Conservation (phyloP, 306 rosid genomes). For the Pyrus communis region DNA sequence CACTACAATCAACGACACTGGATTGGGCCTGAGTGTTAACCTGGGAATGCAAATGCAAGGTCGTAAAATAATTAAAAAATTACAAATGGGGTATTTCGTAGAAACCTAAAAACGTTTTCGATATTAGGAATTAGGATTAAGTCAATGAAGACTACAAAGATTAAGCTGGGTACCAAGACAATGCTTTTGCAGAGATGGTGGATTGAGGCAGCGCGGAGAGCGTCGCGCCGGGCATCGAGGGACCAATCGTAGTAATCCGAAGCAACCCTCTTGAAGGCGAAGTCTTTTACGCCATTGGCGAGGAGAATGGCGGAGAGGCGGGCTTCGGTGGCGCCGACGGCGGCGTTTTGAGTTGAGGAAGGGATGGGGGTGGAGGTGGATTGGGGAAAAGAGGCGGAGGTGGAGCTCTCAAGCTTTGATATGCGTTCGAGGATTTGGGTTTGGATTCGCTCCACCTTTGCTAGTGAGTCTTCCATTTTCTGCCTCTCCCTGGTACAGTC, state of each 20-base stretch:
- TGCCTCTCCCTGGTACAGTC: background rate
- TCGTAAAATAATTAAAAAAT: background rate
- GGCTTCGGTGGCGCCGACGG: conserved; percentile 36
- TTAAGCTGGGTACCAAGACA: conserved; percentile 41
- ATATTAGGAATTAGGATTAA: no score
- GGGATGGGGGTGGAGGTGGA: conserved; percentile 1
- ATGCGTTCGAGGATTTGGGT: conserved; percentile 39
- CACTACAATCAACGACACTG: conserved; percentile 55
- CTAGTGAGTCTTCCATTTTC: conserved; percentile 35
- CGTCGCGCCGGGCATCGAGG: conserved; percentile 66
- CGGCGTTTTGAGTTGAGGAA: background rate
- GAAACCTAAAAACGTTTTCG: no score
- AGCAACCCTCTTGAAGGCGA: conserved; percentile 68
- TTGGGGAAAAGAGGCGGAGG: conserved; percentile 7
- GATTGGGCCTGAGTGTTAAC: conserved; percentile 82
- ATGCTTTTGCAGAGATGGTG: conserved; percentile 95
- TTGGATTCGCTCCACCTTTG: conserved; percentile 45
- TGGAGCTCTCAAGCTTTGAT: conserved; percentile 39
- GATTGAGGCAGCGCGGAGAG: conserved; percentile 58
- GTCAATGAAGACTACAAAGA: background rate
- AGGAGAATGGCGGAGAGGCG: conserved; percentile 66
- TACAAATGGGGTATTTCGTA: background rate
- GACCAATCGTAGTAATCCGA: conserved; percentile 75
- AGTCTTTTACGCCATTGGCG: conserved; percentile 43
- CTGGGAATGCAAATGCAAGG: conserved; percentile 11